These are phyloP conservation scores for Acanthamoeba royreba DNA, from an alignment of 208 protist species.

Conservation along the genomic window DNA sequence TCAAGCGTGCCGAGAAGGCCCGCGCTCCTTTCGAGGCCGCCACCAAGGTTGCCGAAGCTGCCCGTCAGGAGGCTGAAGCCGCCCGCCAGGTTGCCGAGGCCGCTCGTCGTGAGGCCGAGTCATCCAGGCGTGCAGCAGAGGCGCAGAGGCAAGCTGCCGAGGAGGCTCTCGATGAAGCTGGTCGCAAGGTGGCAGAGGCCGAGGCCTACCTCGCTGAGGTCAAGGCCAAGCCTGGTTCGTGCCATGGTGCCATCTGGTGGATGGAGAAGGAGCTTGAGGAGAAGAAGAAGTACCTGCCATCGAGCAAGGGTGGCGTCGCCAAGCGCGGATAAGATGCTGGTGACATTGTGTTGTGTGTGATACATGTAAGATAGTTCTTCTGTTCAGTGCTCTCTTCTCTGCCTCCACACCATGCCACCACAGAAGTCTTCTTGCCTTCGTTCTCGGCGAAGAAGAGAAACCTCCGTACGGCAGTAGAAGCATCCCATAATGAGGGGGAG, in stretches of 20 bases:
- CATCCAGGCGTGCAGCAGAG: background rate
- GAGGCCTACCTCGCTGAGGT: slow-evolving; percentile 50
- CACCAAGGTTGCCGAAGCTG: too few species aligned
- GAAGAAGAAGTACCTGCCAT: slow-evolving; percentile 56
- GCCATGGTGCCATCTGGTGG: slow-evolving; percentile 54
- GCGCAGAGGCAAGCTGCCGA: background rate
- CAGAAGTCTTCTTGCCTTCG: too few species aligned
- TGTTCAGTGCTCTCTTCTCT: too few species aligned
- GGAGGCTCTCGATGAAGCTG: background rate
- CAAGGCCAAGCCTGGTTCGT: slow-evolving; percentile 35
- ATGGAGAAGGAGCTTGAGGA: slow-evolving; percentile 57
- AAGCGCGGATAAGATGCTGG: background rate
- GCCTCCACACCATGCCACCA: too few species aligned
- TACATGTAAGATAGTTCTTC: too few species aligned
- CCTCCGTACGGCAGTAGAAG: too few species aligned
- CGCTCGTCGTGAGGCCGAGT: background rate
- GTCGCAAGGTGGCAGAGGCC: slow-evolving; percentile 1
- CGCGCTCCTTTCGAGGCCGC: background rate
- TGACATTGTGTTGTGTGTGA: too few species aligned
- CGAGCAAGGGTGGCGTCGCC: slow-evolving; percentile 33
- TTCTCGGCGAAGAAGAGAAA: too few species aligned
- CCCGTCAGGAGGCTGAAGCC: background rate
- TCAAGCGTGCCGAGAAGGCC: background rate
- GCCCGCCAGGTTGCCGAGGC: slow-evolving; percentile 10
- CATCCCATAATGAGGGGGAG: too few species aligned